Evolutionary conservation across 257 asterid genomes (phyloP).

Genomic region (Solanum medicagineum): DNA sequence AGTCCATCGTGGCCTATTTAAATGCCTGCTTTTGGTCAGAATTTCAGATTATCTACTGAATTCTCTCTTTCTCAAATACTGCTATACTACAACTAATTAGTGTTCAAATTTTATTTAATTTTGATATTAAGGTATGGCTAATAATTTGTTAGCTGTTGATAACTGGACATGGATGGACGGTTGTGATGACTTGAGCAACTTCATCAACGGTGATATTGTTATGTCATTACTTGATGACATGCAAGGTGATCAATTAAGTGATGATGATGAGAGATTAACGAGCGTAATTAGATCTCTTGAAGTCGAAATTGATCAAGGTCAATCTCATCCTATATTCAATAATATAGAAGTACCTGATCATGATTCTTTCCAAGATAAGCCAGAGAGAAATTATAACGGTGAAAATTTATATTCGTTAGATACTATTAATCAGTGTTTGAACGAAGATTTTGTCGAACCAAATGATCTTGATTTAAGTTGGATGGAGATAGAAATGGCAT

Average conservation of each 20-base stretch:
- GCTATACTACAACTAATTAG: not conserved
- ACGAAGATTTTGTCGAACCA: not conserved
- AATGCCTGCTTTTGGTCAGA: not conserved
- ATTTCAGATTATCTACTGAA: not conserved
- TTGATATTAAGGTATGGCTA: not conserved
- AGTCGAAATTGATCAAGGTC: not conserved
- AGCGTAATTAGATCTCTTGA: not conserved
- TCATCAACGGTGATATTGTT: not conserved
- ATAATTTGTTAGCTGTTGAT: not conserved
- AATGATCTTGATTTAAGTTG: not conserved
- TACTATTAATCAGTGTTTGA: not conserved
- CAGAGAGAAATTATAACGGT: not conserved
- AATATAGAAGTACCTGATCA: not conserved
- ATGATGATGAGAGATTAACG: not conserved
- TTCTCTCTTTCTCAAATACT: not conserved
- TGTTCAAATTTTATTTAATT: not conserved
- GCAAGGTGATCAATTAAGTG: not conserved
- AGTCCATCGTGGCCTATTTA: not conserved
- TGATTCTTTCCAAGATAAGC: not conserved
- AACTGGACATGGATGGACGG: not conserved
- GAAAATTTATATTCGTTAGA: not conserved
- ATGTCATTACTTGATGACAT: constrained; percentile 2
- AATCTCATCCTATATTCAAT: not conserved
- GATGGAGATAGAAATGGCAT: not conserved
- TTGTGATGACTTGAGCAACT: not conserved